These are phyloP conservation scores for Nicotiana attenuata DNA, from an alignment of 257 asterid species.

Conservation along the genomic window DNA sequence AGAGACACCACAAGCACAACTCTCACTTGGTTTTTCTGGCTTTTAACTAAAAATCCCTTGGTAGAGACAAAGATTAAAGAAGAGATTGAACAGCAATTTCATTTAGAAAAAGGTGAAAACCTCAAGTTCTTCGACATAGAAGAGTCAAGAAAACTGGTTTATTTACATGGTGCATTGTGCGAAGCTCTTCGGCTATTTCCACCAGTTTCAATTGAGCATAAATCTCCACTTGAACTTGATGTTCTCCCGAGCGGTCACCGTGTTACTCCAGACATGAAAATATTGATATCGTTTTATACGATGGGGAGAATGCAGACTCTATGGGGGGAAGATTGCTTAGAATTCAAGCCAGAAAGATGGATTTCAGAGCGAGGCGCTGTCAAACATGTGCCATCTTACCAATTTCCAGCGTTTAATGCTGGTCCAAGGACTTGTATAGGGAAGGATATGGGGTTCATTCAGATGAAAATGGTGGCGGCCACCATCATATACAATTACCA, in stretches of 20 bases:
- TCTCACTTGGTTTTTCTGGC: constrained; percentile 8
- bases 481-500: neutral
- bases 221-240: neutral
- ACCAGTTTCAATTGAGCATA: neutral
- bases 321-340: constrained; percentile 9
- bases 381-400: neutral
- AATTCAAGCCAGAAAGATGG: constrained; percentile 13
- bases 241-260: constrained; percentile 2
- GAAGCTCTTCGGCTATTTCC: constrained; percentile 8
- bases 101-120: neutral
- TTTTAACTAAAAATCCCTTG: neutral
- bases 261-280: neutral
- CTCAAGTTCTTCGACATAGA: neutral
- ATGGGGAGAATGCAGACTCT: constrained; percentile 6
- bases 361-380: neutral
- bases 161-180: constrained; percentile 7
- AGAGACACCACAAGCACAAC: constrained; percentile 6
- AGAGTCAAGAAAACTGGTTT: neutral
- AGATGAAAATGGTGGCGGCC: neutral
- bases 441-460: neutral
- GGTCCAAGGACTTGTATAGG: constrained; percentile 8
- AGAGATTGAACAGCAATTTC: neutral
- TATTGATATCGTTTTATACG: neutral
- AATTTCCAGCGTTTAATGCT: neutral
- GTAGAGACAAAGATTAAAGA: neutral